These are phyloP conservation scores for Colletotrichum orchidophilum DNA, from an alignment of 2,329 filamentous ascomycete genomes.

Conservation along the genomic window DNA sequence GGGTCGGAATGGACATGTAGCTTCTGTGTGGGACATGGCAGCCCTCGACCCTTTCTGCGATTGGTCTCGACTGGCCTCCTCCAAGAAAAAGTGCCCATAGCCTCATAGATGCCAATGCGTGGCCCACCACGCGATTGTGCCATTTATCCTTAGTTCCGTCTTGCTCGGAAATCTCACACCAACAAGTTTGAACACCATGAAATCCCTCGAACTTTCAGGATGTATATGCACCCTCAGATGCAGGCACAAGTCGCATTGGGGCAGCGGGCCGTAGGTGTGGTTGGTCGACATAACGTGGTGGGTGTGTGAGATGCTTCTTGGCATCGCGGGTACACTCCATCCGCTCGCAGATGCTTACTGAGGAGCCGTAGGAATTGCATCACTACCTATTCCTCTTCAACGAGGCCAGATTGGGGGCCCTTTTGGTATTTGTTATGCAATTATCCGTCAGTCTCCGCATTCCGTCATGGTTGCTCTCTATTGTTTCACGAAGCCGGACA, in stretches of 20 bases:
- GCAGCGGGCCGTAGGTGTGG: neutral
- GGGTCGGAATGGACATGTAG: neutral
- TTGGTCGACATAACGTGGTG: constrained; percentile 7
- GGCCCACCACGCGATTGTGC: neutral
- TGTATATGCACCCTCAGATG: constrained; percentile 17
- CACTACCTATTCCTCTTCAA: neutral
- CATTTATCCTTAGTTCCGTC: neutral
- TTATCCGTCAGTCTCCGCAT: neutral
- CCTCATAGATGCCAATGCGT: neutral
- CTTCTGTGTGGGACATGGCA: neutral
- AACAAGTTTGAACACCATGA: neutral
- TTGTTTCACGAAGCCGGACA: neutral
- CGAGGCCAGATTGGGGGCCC: neutral
- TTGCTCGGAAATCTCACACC: neutral
- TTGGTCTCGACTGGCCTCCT: too few relatives aligned
- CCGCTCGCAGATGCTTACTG: constrained; percentile 4
- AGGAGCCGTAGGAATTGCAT: neutral
- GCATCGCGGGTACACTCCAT: constrained; percentile 14
- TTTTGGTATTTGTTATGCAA: neutral
- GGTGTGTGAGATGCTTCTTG: constrained; percentile 19
- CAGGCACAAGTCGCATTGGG: constrained; percentile 21
- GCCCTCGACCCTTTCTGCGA: neutral
- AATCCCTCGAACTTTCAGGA: neutral
- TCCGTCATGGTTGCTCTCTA: constrained; percentile 2
- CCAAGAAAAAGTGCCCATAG: neutral